Percentiles rank a stretch among this genome's conserved stretches.
Conservation (phyloP, 1,139 yeast species). For the Yamadazyma dushanensis region DNA sequence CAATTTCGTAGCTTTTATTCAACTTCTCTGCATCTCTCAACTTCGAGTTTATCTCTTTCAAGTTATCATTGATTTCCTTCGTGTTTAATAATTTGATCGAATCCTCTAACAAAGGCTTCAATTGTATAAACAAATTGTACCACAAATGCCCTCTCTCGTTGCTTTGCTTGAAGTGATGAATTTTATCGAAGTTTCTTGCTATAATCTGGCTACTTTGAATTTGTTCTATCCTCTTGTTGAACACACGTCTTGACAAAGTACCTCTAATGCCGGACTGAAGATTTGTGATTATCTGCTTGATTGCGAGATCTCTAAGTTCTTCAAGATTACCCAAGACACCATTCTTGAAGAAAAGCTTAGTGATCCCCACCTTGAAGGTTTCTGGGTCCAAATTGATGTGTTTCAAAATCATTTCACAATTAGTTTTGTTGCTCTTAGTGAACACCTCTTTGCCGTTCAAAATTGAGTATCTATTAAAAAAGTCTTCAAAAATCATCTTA, state of each 20-base stretch:
- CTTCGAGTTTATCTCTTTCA: conserved; percentile 35
- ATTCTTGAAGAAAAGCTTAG: conserved; percentile 90
- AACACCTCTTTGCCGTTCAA: conserved; percentile 49
- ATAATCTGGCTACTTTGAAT: conserved; percentile 73
- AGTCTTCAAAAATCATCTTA: conserved; percentile 80
- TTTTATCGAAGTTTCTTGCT: conserved; percentile 58
- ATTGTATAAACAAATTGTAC: conserved; percentile 70
- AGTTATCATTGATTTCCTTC: conserved; percentile 54
- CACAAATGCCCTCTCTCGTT: conserved; percentile 58
- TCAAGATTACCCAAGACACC: conserved; percentile 91
- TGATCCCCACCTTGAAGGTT: conserved; percentile 73
- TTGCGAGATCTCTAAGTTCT: conserved; percentile 66
- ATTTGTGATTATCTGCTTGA: conserved; percentile 55
- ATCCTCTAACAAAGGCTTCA: conserved; percentile 78
- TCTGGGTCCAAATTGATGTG: conserved; percentile 61
- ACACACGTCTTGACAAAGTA: conserved; percentile 51
- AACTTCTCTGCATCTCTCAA: conserved; percentile 45
- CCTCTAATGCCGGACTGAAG: conserved; percentile 77
- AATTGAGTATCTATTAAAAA: conserved; percentile 71
- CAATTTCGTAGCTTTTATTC: conserved; percentile 43
- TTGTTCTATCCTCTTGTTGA: conserved; percentile 52
- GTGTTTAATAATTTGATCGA: conserved; percentile 58
- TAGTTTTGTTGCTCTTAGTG: conserved; percentile 56
- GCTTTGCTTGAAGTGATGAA: conserved; percentile 43
- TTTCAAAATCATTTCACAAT: conserved; percentile 67